Percentiles rank a stretch among this genome's conserved stretches.
Conservation (phyloP, 1,284 basidiomycete species). For the Ganoderma meredithae region DNA sequence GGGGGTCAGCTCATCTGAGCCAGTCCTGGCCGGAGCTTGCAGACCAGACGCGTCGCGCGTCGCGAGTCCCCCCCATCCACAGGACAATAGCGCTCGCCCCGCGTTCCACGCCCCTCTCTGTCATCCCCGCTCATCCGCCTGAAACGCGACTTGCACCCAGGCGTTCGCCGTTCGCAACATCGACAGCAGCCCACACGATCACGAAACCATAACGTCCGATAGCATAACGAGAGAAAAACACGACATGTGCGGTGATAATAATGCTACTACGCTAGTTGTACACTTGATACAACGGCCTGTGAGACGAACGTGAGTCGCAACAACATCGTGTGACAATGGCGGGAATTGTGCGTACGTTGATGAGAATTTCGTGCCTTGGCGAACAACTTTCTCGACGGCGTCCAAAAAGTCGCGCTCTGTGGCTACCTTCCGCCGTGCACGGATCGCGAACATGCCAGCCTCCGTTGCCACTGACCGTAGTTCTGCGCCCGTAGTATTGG, state of each 20-base stretch:
- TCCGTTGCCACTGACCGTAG: slow-evolving; percentile 97
- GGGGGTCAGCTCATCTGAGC: slow-evolving; percentile 17
- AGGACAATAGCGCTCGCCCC: slow-evolving; percentile 14
- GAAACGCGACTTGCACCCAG: background rate
- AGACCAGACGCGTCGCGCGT: slow-evolving; percentile 17
- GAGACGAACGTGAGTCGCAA: slow-evolving; percentile 7
- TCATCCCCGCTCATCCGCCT: background rate
- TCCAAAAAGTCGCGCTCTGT: slow-evolving; percentile 98
- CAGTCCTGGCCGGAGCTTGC: slow-evolving; percentile 26
- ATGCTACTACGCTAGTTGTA: slow-evolving; percentile 40
- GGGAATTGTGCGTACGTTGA: slow-evolving; percentile 68
- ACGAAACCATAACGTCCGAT: slow-evolving; percentile 23
- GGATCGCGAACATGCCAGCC: slow-evolving; percentile 99
- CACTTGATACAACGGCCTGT: slow-evolving; percentile 51
- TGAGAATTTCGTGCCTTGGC: slow-evolving; percentile 97
- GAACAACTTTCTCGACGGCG: slow-evolving; percentile 97
- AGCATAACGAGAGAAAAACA: slow-evolving; percentile 26
- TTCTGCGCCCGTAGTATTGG: slow-evolving; percentile 98
- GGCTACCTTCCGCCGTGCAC: slow-evolving; percentile 95
- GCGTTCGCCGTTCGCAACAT: background rate
- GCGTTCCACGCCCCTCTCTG: background rate
- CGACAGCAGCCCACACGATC: background rate
- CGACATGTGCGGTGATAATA: slow-evolving; percentile 19
- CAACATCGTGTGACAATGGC: background rate
- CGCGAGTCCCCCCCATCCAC: too few species aligned